Conservation (phyloP, 2,329 filamentous ascomycete genomes). For the Paracorniculantispora psalliotae region DNA sequence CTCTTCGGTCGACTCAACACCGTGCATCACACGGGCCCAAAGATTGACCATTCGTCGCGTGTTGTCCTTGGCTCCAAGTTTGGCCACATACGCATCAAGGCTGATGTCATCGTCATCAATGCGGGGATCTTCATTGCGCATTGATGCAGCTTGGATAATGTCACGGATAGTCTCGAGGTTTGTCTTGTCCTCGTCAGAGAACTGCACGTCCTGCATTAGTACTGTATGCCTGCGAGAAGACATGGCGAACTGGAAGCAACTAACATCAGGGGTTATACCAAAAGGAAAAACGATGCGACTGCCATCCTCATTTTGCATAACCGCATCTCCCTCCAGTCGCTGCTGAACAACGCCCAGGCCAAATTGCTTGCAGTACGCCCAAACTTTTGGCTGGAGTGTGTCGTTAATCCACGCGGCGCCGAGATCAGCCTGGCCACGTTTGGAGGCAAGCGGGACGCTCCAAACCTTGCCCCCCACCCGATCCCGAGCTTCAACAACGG, state of each 20-base stretch:
- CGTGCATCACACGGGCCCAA: constrained; percentile 34
- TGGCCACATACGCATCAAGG: no score
- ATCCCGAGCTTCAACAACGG: constrained; percentile 37
- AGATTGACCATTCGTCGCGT: constrained; percentile 31
- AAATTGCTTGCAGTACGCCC: background rate
- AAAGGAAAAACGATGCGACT: background rate
- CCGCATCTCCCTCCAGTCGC: background rate
- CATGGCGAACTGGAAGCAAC: no score
- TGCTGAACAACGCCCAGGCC: background rate
- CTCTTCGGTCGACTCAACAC: constrained; percentile 30
- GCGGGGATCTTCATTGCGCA: background rate
- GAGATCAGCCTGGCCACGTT: background rate
- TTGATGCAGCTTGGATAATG: background rate
- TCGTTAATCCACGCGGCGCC: background rate
- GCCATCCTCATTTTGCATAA: background rate
- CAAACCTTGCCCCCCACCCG: constrained; percentile 39
- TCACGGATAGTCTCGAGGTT: background rate
- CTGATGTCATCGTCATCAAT: no score
- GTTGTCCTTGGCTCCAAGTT: constrained; percentile 25
- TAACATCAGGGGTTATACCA: background rate
- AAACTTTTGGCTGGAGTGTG: background rate
- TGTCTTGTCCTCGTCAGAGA: background rate
- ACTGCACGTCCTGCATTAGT: background rate
- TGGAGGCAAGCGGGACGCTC: constrained; percentile 13
- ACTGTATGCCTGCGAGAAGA: no score